These are phyloP conservation scores for Pestalotiopsis sp. DNA, from an alignment of 2,329 filamentous ascomycete species.

Conservation along the genomic window DNA sequence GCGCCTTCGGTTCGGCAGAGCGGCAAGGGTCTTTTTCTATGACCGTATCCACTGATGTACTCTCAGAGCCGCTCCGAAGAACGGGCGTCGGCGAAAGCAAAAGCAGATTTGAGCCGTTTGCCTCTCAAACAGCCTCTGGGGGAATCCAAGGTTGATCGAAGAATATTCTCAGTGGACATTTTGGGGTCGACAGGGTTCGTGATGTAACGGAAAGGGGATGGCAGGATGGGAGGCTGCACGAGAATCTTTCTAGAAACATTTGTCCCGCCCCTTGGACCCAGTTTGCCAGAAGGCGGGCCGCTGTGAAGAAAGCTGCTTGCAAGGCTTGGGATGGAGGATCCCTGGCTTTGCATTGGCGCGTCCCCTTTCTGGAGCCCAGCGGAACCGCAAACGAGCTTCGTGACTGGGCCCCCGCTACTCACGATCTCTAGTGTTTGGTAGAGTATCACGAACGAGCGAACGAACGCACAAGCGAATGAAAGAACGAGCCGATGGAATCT, in stretches of 20 bases:
- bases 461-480: not conserved
- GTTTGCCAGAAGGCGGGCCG: slow-evolving; percentile 7
- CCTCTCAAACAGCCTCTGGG: not conserved
- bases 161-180: not conserved
- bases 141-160: not conserved
- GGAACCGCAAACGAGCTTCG: not conserved
- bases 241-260: slow-evolving; percentile 14
- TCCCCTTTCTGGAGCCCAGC: not conserved
- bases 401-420: not conserved
- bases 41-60: not conserved
- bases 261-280: not conserved
- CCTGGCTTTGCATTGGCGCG: not conserved
- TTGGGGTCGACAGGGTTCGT: not conserved
- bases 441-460: not conserved
- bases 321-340: not conserved
- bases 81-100: not conserved
- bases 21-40: too few species aligned
- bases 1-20: too few species aligned
- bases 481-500: not conserved
- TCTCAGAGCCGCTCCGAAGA: not conserved
- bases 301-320: not conserved
- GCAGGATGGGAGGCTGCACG: not conserved
- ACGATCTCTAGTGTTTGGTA: not conserved
- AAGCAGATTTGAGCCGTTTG: not conserved
- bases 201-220: slow-evolving; percentile 2